Percentiles rank a stretch among this genome's conserved stretches.
These are phyloP conservation scores for Ilex asprella DNA, from an alignment of 257 asterid species.

Conservation along the genomic window DNA sequence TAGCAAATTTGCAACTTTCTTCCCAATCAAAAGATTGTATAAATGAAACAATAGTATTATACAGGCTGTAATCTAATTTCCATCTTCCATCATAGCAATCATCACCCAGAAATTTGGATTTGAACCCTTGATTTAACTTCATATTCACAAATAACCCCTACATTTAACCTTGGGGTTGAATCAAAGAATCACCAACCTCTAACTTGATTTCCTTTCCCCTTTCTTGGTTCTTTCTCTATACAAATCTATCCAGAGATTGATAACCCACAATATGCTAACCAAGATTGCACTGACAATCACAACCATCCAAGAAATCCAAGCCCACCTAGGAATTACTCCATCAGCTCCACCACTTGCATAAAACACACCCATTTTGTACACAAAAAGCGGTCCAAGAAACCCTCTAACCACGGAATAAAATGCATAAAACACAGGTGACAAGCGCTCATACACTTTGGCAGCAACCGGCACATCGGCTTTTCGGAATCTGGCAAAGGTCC, in stretches of 20 bases:
- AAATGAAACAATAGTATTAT: too few species aligned
- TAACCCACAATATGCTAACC: slow-evolving; percentile 61
- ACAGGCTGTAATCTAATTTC: too few species aligned
- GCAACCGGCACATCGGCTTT: slow-evolving; percentile 41
- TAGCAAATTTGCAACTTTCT: too few species aligned
- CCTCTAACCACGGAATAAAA: slow-evolving; percentile 62
- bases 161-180: too few species aligned
- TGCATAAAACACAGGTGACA: slow-evolving; percentile 57
- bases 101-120: too few species aligned
- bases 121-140: too few species aligned
- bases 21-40: too few species aligned
- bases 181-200: too few species aligned
- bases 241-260: slow-evolving; percentile 52
- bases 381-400: slow-evolving; percentile 53
- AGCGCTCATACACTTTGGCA: slow-evolving; percentile 27
- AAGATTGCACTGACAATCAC: slow-evolving; percentile 49
- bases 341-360: slow-evolving; percentile 21
- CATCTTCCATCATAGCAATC: too few species aligned
- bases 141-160: too few species aligned
- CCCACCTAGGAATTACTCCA: slow-evolving; percentile 51
- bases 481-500: slow-evolving; percentile 59
- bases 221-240: slow-evolving; percentile 31
- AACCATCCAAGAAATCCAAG: slow-evolving; percentile 69
- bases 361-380: slow-evolving; percentile 32
- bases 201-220: background rate